Percentiles rank a stretch among this genome's conserved stretches.
Conservation (phyloP, 495 filamentous ascomycete species). For the Staphylotrichum longicolle region DNA sequence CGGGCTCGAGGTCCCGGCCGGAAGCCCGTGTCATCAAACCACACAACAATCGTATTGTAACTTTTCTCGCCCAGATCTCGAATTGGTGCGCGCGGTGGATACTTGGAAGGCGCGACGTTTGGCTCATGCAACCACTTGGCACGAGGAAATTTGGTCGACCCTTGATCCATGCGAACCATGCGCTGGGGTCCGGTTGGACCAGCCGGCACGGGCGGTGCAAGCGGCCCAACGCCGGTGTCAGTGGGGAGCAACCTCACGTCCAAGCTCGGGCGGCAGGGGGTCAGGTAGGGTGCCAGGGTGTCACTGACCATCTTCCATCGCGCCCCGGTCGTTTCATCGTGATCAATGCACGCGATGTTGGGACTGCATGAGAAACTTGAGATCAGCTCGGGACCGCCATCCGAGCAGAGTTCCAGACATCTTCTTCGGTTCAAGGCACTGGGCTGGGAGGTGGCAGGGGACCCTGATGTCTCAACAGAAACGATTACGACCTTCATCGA, state of each 20-base stretch:
- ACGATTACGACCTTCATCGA: too few species aligned
- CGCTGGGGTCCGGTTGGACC: slow-evolving; percentile 8
- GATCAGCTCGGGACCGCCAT: background rate
- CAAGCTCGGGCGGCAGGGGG: slow-evolving; percentile 19
- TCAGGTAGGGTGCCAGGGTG: slow-evolving; percentile 15
- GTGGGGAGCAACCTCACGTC: too few species aligned
- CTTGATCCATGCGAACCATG: slow-evolving; percentile 18
- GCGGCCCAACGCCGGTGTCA: too few species aligned
- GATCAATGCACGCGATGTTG: background rate
- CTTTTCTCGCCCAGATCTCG: background rate
- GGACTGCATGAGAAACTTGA: too few species aligned
- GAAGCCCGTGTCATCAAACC: too few species aligned
- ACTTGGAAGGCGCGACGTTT: slow-evolving; percentile 8
- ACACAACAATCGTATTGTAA: background rate
- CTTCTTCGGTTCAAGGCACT: too few species aligned
- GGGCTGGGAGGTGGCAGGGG: too few species aligned
- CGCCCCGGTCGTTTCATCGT: slow-evolving; percentile 24
- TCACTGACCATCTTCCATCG: slow-evolving; percentile 22
- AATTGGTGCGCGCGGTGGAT: slow-evolving; percentile 22
- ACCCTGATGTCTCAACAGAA: too few species aligned
- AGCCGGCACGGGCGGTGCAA: slow-evolving; percentile 16
- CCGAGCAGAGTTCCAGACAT: background rate
- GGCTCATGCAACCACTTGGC: slow-evolving; percentile 13
- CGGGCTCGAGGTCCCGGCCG: background rate
- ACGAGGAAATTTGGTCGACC: slow-evolving; percentile 1